Percentiles rank a stretch among this genome's conserved stretches.
Conservation (phyloP, 805 yeast genomes). For the Candida nemodendra region DNA sequence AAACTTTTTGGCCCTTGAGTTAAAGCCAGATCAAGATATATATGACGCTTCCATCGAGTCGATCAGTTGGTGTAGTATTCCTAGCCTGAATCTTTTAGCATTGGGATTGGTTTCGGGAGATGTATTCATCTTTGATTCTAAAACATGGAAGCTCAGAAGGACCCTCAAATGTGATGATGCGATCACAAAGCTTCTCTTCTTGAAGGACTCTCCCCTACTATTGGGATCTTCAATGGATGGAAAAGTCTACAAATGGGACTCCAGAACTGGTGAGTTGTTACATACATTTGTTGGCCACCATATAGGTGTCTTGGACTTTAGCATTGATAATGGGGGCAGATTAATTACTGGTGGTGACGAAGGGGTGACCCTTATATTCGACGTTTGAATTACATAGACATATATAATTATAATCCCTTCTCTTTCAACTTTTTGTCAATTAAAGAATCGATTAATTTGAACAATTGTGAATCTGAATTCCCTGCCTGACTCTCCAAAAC, state of each 20-base stretch:
- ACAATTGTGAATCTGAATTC: conserved; percentile 49
- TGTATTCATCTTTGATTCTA: conserved; percentile 76
- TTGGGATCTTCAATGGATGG: conserved; percentile 84
- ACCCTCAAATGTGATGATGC: conserved; percentile 73
- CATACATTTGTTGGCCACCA: conserved; percentile 88
- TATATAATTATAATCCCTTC: background rate
- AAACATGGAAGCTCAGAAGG: conserved; percentile 83
- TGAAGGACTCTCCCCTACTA: conserved; percentile 52
- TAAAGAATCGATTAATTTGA: conserved; percentile 45
- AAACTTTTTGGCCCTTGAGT: conserved; percentile 61
- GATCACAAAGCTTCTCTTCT: conserved; percentile 73
- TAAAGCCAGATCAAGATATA: conserved; percentile 54
- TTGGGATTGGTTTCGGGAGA: conserved; percentile 89
- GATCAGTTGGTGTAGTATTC: conserved; percentile 67
- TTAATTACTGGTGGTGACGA: conserved; percentile 95
- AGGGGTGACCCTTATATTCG: conserved; percentile 81
- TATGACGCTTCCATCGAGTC: conserved; percentile 74
- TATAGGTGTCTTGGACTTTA: conserved; percentile 90
- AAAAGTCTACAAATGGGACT: conserved; percentile 81
- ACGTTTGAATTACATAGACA: conserved; percentile 19
- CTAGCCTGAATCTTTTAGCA: conserved; percentile 63
- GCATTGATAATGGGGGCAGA: conserved; percentile 63
- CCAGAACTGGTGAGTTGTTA: conserved; percentile 75
- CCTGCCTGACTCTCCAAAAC: conserved; percentile 54
- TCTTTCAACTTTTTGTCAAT: conserved; percentile 43